Evolutionary conservation across 2,329 filamentous ascomycete genomes (phyloP).

Genomic region (Talaromyces amestolkiae): DNA sequence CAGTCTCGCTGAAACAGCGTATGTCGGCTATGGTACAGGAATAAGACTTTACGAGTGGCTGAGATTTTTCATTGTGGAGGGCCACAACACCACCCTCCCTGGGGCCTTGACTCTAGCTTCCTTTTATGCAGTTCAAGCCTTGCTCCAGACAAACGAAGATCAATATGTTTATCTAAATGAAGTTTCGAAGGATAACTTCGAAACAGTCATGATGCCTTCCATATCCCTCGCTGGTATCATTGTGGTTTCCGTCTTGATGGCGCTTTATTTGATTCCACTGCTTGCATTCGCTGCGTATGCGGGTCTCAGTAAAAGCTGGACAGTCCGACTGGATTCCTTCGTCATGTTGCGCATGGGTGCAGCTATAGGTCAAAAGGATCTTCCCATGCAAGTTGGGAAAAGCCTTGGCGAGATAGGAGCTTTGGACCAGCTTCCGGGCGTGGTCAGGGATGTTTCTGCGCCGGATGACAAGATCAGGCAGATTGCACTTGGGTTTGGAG

Average conservation of each 20-base stretch:
- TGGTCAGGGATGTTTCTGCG: neutral
- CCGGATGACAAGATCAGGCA: conserved; percentile 5
- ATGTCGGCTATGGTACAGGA: neutral
- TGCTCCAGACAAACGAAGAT: neutral
- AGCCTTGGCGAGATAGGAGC: neutral
- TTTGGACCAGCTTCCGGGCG: neutral
- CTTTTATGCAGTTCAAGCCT: neutral
- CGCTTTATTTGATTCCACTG: neutral
- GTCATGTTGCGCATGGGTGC: conserved; percentile 16
- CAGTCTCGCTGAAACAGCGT: neutral
- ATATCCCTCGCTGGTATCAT: neutral
- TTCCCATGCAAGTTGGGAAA: conserved; percentile 5
- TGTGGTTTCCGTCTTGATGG: neutral
- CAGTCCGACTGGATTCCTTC: conserved; percentile 3
- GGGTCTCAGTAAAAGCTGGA: neutral
- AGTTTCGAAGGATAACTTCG: neutral
- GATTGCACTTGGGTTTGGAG: conserved; percentile 11
- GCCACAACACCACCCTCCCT: neutral
- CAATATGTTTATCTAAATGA: neutral
- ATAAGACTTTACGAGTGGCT: neutral
- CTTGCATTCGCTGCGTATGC: conserved; percentile 1
- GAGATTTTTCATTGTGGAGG: neutral
- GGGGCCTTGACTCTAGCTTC: neutral
- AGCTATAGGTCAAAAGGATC: conserved; percentile 4
- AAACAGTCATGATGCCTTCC: neutral